Base-by-base conservation (phyloP, 2,329 filamentous ascomycete species). In the Ambrosiella xylebori region DNA sequence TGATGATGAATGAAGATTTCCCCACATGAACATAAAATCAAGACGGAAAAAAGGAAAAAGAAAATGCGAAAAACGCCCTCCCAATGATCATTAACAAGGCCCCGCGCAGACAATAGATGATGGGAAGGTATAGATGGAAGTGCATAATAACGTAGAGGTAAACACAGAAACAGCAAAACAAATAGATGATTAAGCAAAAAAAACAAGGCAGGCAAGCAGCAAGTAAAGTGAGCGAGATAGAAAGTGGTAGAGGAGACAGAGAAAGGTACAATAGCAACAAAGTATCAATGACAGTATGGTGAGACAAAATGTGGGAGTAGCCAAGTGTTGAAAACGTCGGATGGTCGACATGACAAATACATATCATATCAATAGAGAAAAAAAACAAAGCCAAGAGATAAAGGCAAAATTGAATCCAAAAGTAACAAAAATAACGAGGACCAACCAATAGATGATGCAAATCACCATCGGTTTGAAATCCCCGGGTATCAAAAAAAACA, bases 81-180 rank as follows among this genome's bases (percentile, higher is more conserved):
- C 41, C 27, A 37, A 57, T 54, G 54, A 19, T 51, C 47, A 51
- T 51, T 51, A 51, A 51, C 47, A 57, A 47, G 40, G 49, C 40
- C 41, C 15, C 47, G 52, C 44, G 58, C 19, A 47, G 12, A 49
- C 45, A 49, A 39, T 50, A 49, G 11, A 54, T 44, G 27, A 54
- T 39, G 56, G 39, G 56, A 57, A 40, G 56, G 38, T 50, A 40
- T 52, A 53, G 54, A 36, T 49, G 37, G 37, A 50, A 45, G 38
- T 37, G 36, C 15, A 45, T 17, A 54, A 55, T 41, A 55, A 41
- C 11, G 47, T 12, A 54, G 53, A 56, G 37, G 52, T 27, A 19
- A 57, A n/a, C 54, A 49, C 54, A 40, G 44, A 54, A 40, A 59
- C n/a, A 49, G 54, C 27, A 15, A 58, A 51, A 36, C 19, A 58